Percentiles rank a stretch among this genome's conserved stretches.
phyloP scores from a whole-genome alignment of 2,329 filamentous ascomycete genomes.

The Chaetomiaceae sp. region DNA sequence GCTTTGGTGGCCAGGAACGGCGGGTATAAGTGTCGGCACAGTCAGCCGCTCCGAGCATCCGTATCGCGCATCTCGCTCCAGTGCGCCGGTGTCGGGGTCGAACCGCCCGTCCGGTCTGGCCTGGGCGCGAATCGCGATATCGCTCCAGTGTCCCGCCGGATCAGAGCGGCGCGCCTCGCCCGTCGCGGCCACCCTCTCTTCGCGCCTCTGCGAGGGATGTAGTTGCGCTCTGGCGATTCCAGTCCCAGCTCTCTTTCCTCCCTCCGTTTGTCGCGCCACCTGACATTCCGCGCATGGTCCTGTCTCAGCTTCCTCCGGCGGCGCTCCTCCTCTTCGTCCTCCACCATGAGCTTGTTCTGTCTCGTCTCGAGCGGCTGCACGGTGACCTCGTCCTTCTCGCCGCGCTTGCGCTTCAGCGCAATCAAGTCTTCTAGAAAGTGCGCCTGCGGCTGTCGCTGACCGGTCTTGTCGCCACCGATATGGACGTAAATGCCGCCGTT shows the following conservation, averaged over 20 bases:
- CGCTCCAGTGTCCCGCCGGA: conserved; percentile 15
- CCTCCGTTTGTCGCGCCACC: conserved; percentile 18
- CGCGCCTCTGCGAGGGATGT: conserved; percentile 15
- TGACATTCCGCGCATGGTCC: conserved; percentile 22
- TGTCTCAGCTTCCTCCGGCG: conserved; percentile 25
- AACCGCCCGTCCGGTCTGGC: neutral
- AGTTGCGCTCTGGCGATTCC: conserved; percentile 13
- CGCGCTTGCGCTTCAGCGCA: conserved; percentile 55
- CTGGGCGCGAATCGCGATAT: conserved; percentile 10
- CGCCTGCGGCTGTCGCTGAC: conserved; percentile 42
- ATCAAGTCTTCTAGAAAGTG: conserved; percentile 62
- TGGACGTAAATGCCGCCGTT: conserved; percentile 38
- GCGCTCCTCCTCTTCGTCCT: conserved; percentile 38
- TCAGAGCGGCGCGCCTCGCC: conserved; percentile 15
- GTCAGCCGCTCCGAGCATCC: neutral
- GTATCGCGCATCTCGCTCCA: conserved; percentile 13
- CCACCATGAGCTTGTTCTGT: conserved; percentile 32
- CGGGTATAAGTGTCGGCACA: neutral
- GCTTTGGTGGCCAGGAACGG: neutral
- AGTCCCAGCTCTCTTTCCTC: conserved; percentile 9
- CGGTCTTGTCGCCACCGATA: conserved; percentile 40
- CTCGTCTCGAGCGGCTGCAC: conserved; percentile 42
- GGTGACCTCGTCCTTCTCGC: conserved; percentile 60
- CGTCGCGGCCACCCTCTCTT: conserved; percentile 16
- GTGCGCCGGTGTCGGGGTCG: conserved; percentile 15